These are phyloP conservation scores for Geotrichum ghanense DNA, from an alignment of 805 yeast genomes.

Conservation along the genomic window DNA sequence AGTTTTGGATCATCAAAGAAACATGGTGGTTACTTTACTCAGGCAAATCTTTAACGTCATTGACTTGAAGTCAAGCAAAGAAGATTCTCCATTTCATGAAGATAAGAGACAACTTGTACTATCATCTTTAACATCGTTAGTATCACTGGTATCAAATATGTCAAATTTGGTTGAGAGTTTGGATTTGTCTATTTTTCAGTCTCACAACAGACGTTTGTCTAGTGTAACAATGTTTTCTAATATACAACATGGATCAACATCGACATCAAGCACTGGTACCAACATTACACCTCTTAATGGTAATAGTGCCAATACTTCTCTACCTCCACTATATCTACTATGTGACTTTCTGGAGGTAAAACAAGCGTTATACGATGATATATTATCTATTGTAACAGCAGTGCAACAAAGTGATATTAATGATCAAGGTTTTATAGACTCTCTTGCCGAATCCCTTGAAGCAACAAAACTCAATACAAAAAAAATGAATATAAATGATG, in stretches of 20 bases:
- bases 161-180: constrained; percentile 28
- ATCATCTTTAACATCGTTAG: constrained; percentile 9
- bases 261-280: constrained; percentile 3
- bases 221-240: constrained; percentile 4
- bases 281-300: background rate
- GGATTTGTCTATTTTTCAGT: constrained; percentile 17
- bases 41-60: constrained; percentile 3
- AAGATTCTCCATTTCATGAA: constrained; percentile 6
- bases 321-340: constrained; percentile 24
- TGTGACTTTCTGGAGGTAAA: constrained; percentile 60
- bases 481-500: background rate
- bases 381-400: constrained; percentile 8
- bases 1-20: constrained; percentile 10
- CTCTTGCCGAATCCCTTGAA: constrained; percentile 12
- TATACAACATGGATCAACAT: constrained; percentile 5
- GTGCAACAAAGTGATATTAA: constrained; percentile 9
- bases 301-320: background rate
- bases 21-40: constrained; percentile 2
- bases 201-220: constrained; percentile 7
- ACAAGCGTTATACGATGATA: constrained; percentile 46
- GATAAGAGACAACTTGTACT: constrained; percentile 10
- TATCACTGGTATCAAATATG: constrained; percentile 11
- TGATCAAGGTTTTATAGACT: constrained; percentile 11
- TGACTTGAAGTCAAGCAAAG: constrained; percentile 3
- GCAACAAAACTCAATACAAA: constrained; percentile 5